phyloP scores from a whole-genome alignment of 2,329 filamentous ascomycete genomes.

The Monilinia fructicola region DNA sequence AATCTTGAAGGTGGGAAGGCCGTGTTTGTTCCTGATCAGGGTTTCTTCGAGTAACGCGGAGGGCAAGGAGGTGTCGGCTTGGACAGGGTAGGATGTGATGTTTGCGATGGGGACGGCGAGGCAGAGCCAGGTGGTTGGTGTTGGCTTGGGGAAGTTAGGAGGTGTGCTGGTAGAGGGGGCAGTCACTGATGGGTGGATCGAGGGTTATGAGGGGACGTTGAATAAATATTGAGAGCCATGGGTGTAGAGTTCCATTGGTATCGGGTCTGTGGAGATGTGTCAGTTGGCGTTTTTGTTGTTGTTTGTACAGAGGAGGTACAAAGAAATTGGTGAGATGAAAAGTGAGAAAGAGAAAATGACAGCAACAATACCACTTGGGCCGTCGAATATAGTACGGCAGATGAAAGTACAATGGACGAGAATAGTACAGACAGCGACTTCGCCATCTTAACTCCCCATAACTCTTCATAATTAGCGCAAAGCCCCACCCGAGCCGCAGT shows the following conservation, averaged over 20 bases:
- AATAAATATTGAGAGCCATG: conserved; percentile 18
- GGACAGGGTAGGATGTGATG: conserved; percentile 29
- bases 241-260: background rate
- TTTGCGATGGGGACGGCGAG: conserved; percentile 37
- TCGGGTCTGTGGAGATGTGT: conserved; percentile 12
- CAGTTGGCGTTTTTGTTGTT: background rate
- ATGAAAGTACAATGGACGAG: background rate
- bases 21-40: background rate
- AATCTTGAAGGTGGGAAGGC: conserved; percentile 18
- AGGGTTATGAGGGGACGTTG: conserved; percentile 16
- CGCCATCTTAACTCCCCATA: background rate
- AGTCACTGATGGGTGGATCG: background rate
- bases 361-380: background rate
- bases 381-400: background rate
- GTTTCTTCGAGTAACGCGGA: conserved; percentile 1
- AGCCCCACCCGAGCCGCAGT: too few species aligned
- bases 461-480: background rate
- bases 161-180: conserved; percentile 19
- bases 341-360: background rate
- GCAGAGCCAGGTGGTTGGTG: conserved; percentile 32
- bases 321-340: background rate
- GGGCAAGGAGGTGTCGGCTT: conserved; percentile 18
- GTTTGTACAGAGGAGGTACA: background rate
- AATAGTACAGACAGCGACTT: background rate
- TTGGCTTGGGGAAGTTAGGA: conserved; percentile 32